Evolutionary conservation across 2,329 filamentous ascomycete species (phyloP).

Genomic region (Ophiocordyceps unilateralis): DNA sequence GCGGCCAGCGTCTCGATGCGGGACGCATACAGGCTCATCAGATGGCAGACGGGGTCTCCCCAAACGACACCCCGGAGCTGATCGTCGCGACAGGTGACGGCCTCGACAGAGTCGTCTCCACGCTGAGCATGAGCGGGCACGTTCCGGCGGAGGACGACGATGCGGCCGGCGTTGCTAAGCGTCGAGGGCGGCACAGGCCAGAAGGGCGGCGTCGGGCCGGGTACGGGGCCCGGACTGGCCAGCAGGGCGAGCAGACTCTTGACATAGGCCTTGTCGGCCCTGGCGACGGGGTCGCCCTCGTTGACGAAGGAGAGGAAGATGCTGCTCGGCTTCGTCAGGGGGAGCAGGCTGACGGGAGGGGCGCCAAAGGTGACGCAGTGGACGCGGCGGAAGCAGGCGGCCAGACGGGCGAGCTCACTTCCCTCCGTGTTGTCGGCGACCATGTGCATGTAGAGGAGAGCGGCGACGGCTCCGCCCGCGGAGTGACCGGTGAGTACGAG

Average conservation of each 20-base stretch:
- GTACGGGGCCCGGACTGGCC: slow-evolving; percentile 26
- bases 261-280: slow-evolving; percentile 64
- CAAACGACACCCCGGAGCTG: slow-evolving; percentile 56
- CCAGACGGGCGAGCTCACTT: slow-evolving; percentile 54
- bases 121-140: slow-evolving; percentile 26
- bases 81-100: slow-evolving; percentile 50
- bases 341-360: slow-evolving; percentile 57
- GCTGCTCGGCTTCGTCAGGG: slow-evolving; percentile 53
- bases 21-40: slow-evolving; percentile 61
- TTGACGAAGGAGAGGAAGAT: slow-evolving; percentile 70
- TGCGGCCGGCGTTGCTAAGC: slow-evolving; percentile 51
- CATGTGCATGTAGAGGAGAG: slow-evolving; percentile 70
- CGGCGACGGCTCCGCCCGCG: slow-evolving; percentile 69
- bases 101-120: slow-evolving; percentile 44
- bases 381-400: slow-evolving; percentile 55
- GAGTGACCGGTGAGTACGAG: slow-evolving; percentile 76
- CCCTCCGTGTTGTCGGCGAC: slow-evolving; percentile 37
- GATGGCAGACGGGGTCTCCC: slow-evolving; percentile 66
- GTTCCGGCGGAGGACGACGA: slow-evolving; percentile 47
- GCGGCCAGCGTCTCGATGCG: slow-evolving; percentile 57
- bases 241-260: slow-evolving; percentile 56
- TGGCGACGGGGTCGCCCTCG: slow-evolving; percentile 65
- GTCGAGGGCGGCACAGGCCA: slow-evolving; percentile 52
- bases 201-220: background rate
- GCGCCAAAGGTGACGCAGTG: slow-evolving; percentile 81